Conservation (phyloP, 2,329 filamentous ascomycete genomes). For the Trichoderma sp. region DNA sequence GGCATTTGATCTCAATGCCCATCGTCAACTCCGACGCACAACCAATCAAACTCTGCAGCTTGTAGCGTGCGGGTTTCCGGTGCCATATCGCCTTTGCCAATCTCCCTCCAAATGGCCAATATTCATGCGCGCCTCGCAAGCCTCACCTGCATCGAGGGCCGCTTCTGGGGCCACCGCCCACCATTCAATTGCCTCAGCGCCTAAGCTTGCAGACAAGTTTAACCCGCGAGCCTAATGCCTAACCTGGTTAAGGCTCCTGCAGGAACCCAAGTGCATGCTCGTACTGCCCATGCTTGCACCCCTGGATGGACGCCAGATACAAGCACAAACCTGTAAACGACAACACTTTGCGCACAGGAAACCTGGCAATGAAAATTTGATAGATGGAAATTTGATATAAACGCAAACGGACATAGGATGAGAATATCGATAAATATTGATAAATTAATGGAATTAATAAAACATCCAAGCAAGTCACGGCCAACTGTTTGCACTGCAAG, state of each 20-base stretch:
- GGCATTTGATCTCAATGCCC: neutral
- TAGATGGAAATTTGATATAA: neutral
- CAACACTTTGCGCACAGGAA: neutral
- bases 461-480: neutral
- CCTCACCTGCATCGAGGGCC: constrained; percentile 8
- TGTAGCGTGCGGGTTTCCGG: neutral
- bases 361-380: neutral
- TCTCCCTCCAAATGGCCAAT: constrained; percentile 15
- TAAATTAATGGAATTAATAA: neutral
- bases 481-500: neutral
- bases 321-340: neutral
- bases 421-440: too few species aligned
- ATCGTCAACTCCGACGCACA: neutral
- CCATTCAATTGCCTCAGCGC: neutral
- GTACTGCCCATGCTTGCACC: neutral
- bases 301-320: neutral
- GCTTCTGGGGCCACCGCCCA: neutral
- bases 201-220: constrained; percentile 17
- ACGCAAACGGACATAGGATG: too few species aligned
- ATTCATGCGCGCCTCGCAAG: constrained; percentile 14
- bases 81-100: neutral
- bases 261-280: neutral
- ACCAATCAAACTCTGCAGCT: constrained; percentile 4
- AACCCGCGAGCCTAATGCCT: constrained; percentile 11
- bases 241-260: neutral